Evolutionary conservation across 257 asterid genomes (phyloP).

Genomic region (Nicotiana paniculata): DNA sequence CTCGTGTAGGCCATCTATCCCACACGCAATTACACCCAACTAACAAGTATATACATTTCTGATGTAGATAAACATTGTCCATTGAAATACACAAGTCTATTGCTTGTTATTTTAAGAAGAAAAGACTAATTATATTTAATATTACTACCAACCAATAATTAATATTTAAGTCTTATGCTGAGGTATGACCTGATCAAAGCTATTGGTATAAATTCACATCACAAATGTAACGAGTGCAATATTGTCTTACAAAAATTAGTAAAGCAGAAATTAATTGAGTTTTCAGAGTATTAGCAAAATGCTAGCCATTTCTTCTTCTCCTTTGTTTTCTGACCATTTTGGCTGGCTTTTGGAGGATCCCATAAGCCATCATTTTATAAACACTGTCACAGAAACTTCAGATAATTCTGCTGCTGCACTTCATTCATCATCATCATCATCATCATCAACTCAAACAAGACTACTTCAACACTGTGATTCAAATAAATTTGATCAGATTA

Average conservation of each 20-base stretch:
- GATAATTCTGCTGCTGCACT: not conserved
- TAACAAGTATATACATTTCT: not conserved
- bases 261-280: not conserved
- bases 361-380: not conserved
- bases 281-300: not conserved
- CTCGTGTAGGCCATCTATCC: not conserved
- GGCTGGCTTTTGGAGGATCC: slow-evolving; percentile 1
- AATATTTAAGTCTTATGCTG: not conserved
- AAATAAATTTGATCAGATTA: not conserved
- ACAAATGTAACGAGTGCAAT: not conserved
- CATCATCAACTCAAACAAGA: not conserved
- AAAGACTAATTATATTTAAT: not conserved
- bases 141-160: not conserved
- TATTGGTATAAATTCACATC: not conserved
- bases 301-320: not conserved
- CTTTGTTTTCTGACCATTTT: not conserved
- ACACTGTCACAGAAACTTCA: not conserved
- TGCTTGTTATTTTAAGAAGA: not conserved
- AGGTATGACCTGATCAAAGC: not conserved
- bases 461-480: not conserved
- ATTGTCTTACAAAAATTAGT: not conserved
- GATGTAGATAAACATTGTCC: not conserved
- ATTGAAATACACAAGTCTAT: not conserved
- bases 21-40: not conserved
- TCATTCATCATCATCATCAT: not conserved